Percentiles rank a stretch among this genome's conserved stretches.
These are phyloP conservation scores for Cercophora newfieldiana DNA, from an alignment of 495 filamentous ascomycete genomes.

Conservation along the genomic window DNA sequence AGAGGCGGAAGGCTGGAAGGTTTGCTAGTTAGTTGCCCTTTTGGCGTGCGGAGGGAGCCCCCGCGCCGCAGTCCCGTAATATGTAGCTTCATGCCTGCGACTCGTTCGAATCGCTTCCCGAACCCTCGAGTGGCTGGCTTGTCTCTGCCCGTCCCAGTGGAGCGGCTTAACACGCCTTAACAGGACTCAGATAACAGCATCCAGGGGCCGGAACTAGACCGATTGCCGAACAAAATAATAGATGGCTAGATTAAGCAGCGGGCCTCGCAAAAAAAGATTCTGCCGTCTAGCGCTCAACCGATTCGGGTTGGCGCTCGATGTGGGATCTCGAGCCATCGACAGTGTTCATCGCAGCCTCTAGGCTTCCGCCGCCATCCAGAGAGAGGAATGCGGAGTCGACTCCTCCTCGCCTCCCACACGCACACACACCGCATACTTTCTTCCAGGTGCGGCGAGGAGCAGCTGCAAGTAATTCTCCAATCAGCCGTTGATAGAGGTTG, in stretches of 20 bases:
- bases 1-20: not conserved
- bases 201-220: not conserved
- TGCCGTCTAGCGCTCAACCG: not conserved
- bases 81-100: not conserved
- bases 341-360: not conserved
- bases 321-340: not conserved
- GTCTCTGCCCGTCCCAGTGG: not conserved
- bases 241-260: not conserved
- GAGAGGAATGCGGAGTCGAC: slow-evolving; percentile 8
- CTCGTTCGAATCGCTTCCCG: not conserved
- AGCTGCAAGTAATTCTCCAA: slow-evolving; percentile 28
- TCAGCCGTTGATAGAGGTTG: slow-evolving; percentile 22
- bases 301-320: not conserved
- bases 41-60: not conserved
- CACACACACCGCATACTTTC: too few species aligned
- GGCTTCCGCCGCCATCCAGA: not conserved
- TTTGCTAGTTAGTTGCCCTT: not conserved
- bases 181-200: not conserved
- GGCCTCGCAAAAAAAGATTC: not conserved
- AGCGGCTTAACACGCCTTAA: not conserved
- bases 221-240: slow-evolving; percentile 7
- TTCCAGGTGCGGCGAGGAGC: not conserved
- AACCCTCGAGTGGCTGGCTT: not conserved
- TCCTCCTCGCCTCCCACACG: slow-evolving; percentile 11
- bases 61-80: not conserved